phyloP scores from a whole-genome alignment of 2,329 filamentous ascomycete species.

The Aspergillus chevalieri region DNA sequence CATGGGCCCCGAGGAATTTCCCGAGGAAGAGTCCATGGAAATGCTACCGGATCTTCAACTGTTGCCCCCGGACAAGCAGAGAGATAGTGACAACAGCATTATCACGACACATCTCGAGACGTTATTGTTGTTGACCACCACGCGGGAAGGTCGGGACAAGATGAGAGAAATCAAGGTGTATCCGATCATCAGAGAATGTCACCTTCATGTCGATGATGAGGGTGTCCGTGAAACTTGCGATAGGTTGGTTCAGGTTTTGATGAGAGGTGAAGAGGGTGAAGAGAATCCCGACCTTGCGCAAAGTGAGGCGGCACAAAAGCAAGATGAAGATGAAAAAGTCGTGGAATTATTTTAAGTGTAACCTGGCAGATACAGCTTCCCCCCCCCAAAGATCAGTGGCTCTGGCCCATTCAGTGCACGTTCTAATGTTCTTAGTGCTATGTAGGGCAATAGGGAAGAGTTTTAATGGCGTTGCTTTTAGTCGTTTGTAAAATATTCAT shows the following conservation, averaged over 20 bases:
- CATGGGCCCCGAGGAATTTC: slow-evolving; percentile 80
- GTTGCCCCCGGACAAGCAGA: slow-evolving; percentile 78
- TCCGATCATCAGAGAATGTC: slow-evolving; percentile 79
- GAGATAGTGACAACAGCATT: slow-evolving; percentile 70
- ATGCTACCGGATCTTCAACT: slow-evolving; percentile 91
- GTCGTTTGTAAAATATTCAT: too few relatives aligned
- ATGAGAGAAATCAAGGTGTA: slow-evolving; percentile 78
- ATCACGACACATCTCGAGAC: slow-evolving; percentile 87
- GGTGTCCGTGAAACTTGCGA: slow-evolving; percentile 79
- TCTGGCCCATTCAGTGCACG: too few relatives aligned
- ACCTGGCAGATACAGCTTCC: too few relatives aligned
- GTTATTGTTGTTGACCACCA: slow-evolving; percentile 73
- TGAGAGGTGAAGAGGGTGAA: slow-evolving; percentile 67
- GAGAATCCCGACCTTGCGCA: slow-evolving; percentile 32
- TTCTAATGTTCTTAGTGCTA: too few relatives aligned
- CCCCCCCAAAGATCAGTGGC: too few relatives aligned
- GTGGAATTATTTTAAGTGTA: slow-evolving; percentile 39
- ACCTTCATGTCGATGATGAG: slow-evolving; percentile 70
- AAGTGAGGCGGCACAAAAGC: slow-evolving; percentile 30
- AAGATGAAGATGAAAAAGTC: slow-evolving; percentile 42
- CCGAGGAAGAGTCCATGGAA: slow-evolving; percentile 73
- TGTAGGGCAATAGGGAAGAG: too few relatives aligned
- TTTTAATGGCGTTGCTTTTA: too few relatives aligned
- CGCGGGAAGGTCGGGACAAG: slow-evolving; percentile 64
- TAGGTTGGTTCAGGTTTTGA: slow-evolving; percentile 79